These are phyloP conservation scores for Suillus hirtellus DNA, from an alignment of 768 basidiomycete species.

Conservation along the genomic window DNA sequence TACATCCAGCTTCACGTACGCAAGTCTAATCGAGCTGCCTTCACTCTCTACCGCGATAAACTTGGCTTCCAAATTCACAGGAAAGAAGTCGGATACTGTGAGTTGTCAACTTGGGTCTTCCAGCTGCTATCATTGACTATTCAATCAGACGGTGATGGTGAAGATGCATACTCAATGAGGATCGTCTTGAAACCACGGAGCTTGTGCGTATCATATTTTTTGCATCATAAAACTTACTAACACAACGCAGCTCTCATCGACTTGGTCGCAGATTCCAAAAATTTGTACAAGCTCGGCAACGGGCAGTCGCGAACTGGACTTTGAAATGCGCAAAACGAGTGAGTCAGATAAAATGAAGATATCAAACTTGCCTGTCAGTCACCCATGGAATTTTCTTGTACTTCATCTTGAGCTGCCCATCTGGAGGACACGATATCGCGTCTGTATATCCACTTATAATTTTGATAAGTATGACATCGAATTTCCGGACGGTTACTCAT, in stretches of 20 bases:
- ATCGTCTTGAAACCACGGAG: not conserved
- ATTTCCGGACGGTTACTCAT: not conserved
- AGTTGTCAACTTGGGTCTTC: slow-evolving; percentile 11
- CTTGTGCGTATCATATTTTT: not conserved
- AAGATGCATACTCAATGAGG: slow-evolving; percentile 30
- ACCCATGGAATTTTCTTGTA: not conserved
- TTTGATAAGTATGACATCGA: not conserved
- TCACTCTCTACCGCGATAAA: slow-evolving; percentile 21
- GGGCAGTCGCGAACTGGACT: not conserved
- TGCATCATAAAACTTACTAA: not conserved
- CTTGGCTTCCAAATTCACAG: slow-evolving; percentile 25
- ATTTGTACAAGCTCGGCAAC: not conserved
- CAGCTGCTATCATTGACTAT: not conserved
- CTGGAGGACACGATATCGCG: not conserved
- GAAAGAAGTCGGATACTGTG: slow-evolving; percentile 27
- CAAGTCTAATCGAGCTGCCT: slow-evolving; percentile 28
- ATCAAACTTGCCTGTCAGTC: not conserved
- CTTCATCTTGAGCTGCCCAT: not conserved
- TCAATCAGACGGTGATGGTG: slow-evolving; percentile 25
- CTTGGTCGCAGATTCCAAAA: not conserved
- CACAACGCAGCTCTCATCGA: not conserved
- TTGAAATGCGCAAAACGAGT: slow-evolving; percentile 5
- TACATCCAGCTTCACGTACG: slow-evolving; percentile 32
- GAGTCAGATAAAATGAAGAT: slow-evolving; percentile 2
- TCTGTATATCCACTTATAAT: not conserved